Evolutionary conservation across 371 early-diverging fungal genomes (phyloP).

Genomic region (Apophysomyces variabilis): DNA sequence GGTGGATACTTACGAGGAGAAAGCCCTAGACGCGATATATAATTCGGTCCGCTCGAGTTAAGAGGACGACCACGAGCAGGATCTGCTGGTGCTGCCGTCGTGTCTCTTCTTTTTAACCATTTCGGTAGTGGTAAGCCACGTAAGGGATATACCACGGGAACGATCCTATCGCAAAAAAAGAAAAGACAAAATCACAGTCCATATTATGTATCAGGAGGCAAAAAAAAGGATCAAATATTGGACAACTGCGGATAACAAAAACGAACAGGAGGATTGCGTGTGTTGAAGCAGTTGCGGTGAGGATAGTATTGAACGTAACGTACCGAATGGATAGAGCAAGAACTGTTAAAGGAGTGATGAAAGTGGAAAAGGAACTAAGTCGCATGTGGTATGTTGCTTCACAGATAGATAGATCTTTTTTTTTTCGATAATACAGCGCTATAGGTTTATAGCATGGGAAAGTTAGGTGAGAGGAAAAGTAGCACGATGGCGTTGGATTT

Average conservation of each 20-base stretch:
- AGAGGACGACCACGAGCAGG: slow-evolving; percentile 3
- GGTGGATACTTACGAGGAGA: no score
- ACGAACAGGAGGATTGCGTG: slow-evolving; percentile 6
- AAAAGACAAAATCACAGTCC: slow-evolving; percentile 5
- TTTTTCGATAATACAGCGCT: no score
- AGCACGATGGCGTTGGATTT: slow-evolving; percentile 10
- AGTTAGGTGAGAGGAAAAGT: slow-evolving; percentile 9
- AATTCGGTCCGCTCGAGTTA: not conserved
- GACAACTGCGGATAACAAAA: slow-evolving; percentile 5
- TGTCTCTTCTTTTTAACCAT: not conserved
- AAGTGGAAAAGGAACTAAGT: not conserved
- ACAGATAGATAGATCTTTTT: not conserved
- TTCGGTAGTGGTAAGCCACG: slow-evolving; percentile 7
- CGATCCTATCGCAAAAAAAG: not conserved
- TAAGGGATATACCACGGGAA: not conserved
- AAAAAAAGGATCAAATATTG: not conserved
- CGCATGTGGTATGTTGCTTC: slow-evolving; percentile 12
- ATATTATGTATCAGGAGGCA: not conserved
- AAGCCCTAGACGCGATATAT: not conserved
- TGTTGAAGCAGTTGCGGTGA: not conserved
- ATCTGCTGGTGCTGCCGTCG: slow-evolving; percentile 12
- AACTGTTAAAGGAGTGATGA: slow-evolving; percentile 7
- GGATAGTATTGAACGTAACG: slow-evolving; percentile 4
- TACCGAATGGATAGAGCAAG: slow-evolving; percentile 1
- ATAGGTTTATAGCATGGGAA: slow-evolving; percentile 3